Evolutionary conservation across 495 filamentous ascomycete genomes (phyloP).

Genomic region (Trypethelium eluteriae): DNA sequence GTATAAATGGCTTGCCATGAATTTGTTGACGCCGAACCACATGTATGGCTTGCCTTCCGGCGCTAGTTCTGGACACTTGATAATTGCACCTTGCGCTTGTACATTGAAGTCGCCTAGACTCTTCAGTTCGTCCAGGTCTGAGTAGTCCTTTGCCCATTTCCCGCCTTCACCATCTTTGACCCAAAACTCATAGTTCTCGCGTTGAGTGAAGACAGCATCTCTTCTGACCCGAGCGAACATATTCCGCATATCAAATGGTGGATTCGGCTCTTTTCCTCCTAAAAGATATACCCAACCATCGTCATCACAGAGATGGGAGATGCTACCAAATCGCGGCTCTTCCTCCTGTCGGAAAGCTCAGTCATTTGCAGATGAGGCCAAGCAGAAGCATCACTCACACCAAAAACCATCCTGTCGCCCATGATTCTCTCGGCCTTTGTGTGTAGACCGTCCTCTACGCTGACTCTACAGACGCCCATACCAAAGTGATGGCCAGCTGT

Average conservation of each 20-base stretch:
- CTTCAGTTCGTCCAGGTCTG: constrained; percentile 14
- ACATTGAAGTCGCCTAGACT: constrained; percentile 9
- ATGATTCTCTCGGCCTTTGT: constrained; percentile 5
- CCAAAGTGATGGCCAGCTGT: constrained; percentile 8
- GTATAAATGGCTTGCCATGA: constrained; percentile 15
- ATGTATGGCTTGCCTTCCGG: constrained; percentile 17
- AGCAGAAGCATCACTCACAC: not conserved
- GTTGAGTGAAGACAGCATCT: constrained; percentile 7
- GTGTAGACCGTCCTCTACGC: not conserved
- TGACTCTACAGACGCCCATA: constrained; percentile 4
- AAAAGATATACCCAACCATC: constrained; percentile 8
- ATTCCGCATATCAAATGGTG: not conserved
- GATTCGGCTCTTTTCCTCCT: constrained; percentile 2
- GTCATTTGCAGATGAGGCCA: not conserved
- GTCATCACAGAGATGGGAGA: constrained; percentile 2
- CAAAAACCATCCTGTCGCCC: constrained; percentile 1
- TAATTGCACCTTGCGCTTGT: constrained; percentile 17
- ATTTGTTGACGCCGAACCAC: constrained; percentile 17
- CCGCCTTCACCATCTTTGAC: constrained; percentile 6
- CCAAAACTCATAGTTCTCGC: constrained; percentile 10
- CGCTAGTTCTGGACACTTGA: constrained; percentile 11
- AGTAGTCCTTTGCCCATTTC: constrained; percentile 9
- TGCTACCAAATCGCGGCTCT: constrained; percentile 4
- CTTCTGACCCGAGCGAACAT: not conserved
- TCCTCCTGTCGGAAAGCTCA: not conserved